Evolutionary conservation across 2,329 filamentous ascomycete species (phyloP).

Genomic region (Cytospora schulzeri): DNA sequence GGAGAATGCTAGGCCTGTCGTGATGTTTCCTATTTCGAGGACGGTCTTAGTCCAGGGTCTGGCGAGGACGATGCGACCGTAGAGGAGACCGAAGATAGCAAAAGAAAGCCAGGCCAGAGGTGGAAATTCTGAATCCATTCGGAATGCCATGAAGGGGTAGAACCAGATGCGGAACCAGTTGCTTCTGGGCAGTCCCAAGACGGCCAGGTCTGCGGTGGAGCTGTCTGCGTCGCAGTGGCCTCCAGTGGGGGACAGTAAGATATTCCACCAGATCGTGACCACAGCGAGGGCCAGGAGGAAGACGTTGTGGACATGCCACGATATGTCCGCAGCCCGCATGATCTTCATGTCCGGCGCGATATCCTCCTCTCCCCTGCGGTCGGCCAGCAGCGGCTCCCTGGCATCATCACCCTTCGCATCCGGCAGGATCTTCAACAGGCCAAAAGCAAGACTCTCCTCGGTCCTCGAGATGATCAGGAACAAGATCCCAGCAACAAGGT

Average conservation of each 20-base stretch:
- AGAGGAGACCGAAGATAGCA: conserved; percentile 47
- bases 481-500: conserved; percentile 45
- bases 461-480: conserved; percentile 42
- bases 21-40: conserved; percentile 35
- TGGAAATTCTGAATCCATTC: conserved; percentile 44
- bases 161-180: conserved; percentile 45
- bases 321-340: conserved; percentile 34
- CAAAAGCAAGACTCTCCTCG: conserved; percentile 38
- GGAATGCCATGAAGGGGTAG: conserved; percentile 36
- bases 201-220: neutral
- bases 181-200: conserved; percentile 24
- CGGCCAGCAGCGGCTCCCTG: conserved; percentile 36
- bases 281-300: conserved; percentile 38
- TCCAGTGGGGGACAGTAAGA: conserved; percentile 45
- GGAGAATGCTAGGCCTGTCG: conserved; percentile 37
- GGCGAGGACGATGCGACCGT: conserved; percentile 43
- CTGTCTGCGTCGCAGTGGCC: conserved; percentile 39
- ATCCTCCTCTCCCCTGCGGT: conserved; percentile 22
- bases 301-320: conserved; percentile 46
- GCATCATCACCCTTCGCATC: conserved; percentile 33
- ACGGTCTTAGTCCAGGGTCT: conserved; percentile 36
- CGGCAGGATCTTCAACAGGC: conserved; percentile 32
- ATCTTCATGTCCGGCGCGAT: conserved; percentile 30
- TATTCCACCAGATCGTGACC: conserved; percentile 49
- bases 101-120: conserved; percentile 52